Evolutionary conservation across 1,284 basidiomycete genomes (phyloP).

Genomic region (Chalciporus sp.): DNA sequence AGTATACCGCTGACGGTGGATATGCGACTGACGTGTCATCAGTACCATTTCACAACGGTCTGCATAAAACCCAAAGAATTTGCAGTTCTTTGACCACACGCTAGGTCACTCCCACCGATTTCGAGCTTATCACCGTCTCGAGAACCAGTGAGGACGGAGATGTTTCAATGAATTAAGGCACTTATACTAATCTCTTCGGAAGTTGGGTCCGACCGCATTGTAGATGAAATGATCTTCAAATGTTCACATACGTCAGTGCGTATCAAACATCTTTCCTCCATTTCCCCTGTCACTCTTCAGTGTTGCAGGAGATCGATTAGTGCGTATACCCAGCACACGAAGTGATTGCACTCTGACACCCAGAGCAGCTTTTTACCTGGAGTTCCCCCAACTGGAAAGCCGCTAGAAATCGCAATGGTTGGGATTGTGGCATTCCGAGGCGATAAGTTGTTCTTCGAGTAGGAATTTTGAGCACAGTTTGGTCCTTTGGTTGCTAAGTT

Average conservation of each 20-base stretch:
- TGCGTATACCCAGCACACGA: conserved; percentile 17
- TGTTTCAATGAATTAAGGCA: not conserved
- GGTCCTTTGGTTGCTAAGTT: not conserved
- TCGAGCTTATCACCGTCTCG: conserved; percentile 46
- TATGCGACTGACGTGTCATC: not conserved
- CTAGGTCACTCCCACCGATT: conserved; percentile 45
- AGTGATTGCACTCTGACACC: conserved; percentile 3
- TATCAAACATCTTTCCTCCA: not conserved
- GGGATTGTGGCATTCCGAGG: conserved; percentile 54
- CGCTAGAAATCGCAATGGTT: conserved; percentile 50
- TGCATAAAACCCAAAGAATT: conserved; percentile 4
- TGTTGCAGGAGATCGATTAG: conserved; percentile 49
- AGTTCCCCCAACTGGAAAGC: conserved; percentile 48
- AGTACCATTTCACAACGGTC: conserved; percentile 47
- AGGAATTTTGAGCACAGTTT: conserved; percentile 19
- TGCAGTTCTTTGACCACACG: conserved; percentile 4
- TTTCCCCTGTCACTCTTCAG: conserved; percentile 8
- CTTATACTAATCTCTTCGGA: conserved; percentile 5
- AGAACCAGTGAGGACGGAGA: conserved; percentile 39
- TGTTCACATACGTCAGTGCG: conserved; percentile 45
- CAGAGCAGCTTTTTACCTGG: conserved; percentile 42
- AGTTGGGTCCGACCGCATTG: conserved; percentile 50
- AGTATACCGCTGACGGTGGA: not conserved
- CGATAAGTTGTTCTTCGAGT: conserved; percentile 56
- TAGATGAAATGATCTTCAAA: conserved; percentile 52